Conservation (phyloP, 495 filamentous ascomycete genomes). For the Parathielavia appendiculata region DNA sequence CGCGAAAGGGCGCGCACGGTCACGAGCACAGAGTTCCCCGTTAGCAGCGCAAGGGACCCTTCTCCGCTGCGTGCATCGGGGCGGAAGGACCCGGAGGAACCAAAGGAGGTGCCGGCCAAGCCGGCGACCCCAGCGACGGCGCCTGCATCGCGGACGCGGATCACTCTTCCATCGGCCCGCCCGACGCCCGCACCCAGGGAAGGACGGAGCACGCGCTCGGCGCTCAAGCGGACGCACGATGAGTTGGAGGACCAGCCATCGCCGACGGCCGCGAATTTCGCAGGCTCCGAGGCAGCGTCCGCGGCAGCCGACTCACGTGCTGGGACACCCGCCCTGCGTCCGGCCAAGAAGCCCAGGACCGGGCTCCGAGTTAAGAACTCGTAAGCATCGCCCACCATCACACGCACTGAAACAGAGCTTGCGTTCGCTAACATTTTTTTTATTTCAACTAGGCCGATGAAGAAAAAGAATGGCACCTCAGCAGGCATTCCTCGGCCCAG, state of each 20-base stretch:
- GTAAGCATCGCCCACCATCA: conserved; percentile 45
- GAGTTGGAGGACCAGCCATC: conserved; percentile 44
- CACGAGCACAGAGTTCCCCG: conserved; percentile 9
- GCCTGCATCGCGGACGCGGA: conserved; percentile 15
- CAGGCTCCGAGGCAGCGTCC: conserved; percentile 35
- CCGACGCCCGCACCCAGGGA: conserved; percentile 24
- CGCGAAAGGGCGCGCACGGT: conserved; percentile 26
- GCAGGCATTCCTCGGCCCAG: conserved; percentile 49
- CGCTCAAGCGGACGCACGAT: conserved; percentile 44
- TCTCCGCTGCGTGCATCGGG: conserved; percentile 1
- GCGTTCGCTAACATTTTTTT: conserved; percentile 7
- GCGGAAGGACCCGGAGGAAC: conserved; percentile 7
- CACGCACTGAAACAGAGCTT: neutral
- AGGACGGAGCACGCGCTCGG: conserved; percentile 34
- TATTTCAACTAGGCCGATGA: conserved; percentile 43
- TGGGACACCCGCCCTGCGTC: conserved; percentile 49
- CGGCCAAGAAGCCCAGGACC: conserved; percentile 51
- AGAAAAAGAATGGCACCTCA: conserved; percentile 47
- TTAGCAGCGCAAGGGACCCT: conserved; percentile 18
- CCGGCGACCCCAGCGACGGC: conserved; percentile 12
- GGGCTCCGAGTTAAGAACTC: conserved; percentile 63
- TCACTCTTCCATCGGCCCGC: conserved; percentile 19
- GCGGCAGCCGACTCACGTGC: conserved; percentile 50
- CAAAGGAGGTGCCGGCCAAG: neutral
- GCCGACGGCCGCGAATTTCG: conserved; percentile 41